These are phyloP conservation scores for Pelagophyceae sp. DNA, from an alignment of 352 stramenopile genomes.

Conservation along the genomic window DNA sequence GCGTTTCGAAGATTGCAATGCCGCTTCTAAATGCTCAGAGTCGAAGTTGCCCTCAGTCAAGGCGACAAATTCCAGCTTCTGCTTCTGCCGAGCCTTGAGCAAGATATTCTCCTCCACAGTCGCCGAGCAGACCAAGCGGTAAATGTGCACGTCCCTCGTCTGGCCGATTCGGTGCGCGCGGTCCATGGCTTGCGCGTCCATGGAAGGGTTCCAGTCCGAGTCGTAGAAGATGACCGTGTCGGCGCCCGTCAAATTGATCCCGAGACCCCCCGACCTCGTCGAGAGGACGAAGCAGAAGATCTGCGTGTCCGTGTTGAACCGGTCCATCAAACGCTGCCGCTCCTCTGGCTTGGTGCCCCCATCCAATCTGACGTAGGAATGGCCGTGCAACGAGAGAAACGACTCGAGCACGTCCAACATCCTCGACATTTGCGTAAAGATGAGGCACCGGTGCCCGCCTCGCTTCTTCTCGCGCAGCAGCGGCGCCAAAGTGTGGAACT, in stretches of 20 bases:
- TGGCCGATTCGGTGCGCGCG: conserved; percentile 94
- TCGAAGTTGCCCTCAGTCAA: conserved; percentile 69
- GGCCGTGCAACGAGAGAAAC: conserved; percentile 94
- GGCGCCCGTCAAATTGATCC: conserved; percentile 94
- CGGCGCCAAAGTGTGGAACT: conserved; percentile 72
- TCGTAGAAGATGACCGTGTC: conserved; percentile 80
- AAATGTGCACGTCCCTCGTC: conserved; percentile 97
- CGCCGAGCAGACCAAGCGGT: conserved; percentile 88
- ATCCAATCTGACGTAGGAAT: conserved; percentile 96
- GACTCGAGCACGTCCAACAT: conserved; percentile 98
- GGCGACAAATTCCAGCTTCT: conserved; percentile 87
- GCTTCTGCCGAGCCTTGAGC: conserved; percentile 94
- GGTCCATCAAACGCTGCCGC: conserved; percentile 91
- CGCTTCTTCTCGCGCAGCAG: conserved; percentile 63
- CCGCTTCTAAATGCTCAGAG: conserved; percentile 24
- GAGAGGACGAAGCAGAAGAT: conserved; percentile 98
- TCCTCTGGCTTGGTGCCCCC: conserved; percentile 88
- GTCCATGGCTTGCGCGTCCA: conserved; percentile 80
- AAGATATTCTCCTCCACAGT: conserved; percentile 99
- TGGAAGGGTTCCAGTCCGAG: conserved; percentile 62
- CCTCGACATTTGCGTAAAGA: conserved; percentile 91
- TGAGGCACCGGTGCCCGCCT: conserved; percentile 54
- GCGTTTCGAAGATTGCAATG: conserved; percentile 40
- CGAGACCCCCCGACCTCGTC: conserved; percentile 88
- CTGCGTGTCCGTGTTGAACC: conserved; percentile 89